Evolutionary conservation across 345 rosid species (phyloP).

Genomic region (Brassica carinata): DNA sequence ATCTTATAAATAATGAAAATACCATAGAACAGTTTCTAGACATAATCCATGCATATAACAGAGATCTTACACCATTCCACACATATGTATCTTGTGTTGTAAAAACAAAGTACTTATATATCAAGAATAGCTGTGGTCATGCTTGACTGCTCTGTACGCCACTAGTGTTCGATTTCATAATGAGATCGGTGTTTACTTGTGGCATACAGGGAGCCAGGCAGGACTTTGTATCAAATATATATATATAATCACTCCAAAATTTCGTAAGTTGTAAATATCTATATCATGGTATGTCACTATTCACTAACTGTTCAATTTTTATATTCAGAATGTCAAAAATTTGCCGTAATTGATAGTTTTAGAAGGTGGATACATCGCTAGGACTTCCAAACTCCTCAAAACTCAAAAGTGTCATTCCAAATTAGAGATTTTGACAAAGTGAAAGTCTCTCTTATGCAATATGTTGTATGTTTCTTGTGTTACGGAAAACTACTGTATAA

Average conservation of each 20-base stretch:
- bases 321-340: background rate
- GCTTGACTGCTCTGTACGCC: conserved; percentile 46
- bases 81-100: background rate
- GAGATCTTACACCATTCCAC: background rate
- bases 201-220: conserved; percentile 52
- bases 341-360: background rate
- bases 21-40: background rate
- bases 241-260: too few relatives aligned
- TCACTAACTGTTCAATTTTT: too few relatives aligned
- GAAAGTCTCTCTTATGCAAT: conserved; percentile 20
- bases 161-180: conserved; percentile 31
- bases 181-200: conserved; percentile 33
- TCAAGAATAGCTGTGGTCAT: conserved; percentile 23
- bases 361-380: conserved; percentile 2
- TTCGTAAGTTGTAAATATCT: too few relatives aligned
- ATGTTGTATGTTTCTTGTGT: background rate
- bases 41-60: background rate
- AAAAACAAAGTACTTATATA: background rate
- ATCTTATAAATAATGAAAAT: background rate
- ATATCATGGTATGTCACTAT: too few relatives aligned
- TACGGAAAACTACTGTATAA: background rate
- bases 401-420: background rate
- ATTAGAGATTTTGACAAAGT: background rate
- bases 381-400: background rate
- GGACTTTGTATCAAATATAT: background rate